These are phyloP conservation scores for Aspergillus leporis DNA, from an alignment of 495 filamentous ascomycete species.

Conservation along the genomic window DNA sequence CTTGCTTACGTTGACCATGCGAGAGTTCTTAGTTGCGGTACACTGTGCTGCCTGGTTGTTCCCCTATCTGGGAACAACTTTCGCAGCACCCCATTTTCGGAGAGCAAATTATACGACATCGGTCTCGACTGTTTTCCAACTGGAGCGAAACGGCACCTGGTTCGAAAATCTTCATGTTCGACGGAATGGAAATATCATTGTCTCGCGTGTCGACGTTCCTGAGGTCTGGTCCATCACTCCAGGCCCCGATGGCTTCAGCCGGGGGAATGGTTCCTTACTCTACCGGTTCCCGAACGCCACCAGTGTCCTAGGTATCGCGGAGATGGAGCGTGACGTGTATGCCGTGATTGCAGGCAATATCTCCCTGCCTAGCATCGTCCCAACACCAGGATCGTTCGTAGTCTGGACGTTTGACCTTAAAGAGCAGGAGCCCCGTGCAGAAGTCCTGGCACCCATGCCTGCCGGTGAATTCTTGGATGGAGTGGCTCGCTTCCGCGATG, in stretches of 20 bases:
- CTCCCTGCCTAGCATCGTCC: conserved; percentile 25
- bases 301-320: conserved; percentile 44
- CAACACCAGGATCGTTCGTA: conserved; percentile 35
- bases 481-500: conserved; percentile 30
- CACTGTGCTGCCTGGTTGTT: too few species aligned
- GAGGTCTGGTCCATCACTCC: conserved; percentile 46
- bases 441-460: conserved; percentile 37
- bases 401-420: conserved; percentile 42
- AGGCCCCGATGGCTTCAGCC: conserved; percentile 5
- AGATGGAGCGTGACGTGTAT: conserved; percentile 44
- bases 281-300: conserved; percentile 34
- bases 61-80: not conserved
- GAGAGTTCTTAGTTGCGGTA: too few species aligned
- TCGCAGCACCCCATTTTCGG: not conserved
- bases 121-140: conserved; percentile 30
- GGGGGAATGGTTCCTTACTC: conserved; percentile 28
- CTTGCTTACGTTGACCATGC: too few species aligned
- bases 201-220: conserved; percentile 36
- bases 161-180: conserved; percentile 40
- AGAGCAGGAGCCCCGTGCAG: conserved; percentile 8
- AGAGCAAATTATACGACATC: not conserved
- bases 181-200: conserved; percentile 33
- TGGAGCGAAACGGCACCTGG: conserved; percentile 38
- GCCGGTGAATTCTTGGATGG: conserved; percentile 43
- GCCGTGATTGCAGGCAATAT: conserved; percentile 43